Base-by-base conservation (phyloP, 108 stramenopile species). In the Seminavis robusta region DNA sequence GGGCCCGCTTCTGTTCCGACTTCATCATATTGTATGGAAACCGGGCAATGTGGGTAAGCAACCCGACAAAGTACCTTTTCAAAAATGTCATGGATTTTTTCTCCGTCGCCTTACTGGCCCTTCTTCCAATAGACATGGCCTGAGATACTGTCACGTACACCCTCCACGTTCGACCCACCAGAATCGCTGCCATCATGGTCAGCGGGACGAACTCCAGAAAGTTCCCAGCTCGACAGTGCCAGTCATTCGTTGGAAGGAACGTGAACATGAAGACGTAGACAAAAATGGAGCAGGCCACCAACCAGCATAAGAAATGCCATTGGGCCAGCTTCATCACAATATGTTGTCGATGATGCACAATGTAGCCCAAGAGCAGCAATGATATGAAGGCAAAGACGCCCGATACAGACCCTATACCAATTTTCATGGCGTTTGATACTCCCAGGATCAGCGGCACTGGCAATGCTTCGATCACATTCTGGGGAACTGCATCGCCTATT, bases 161-260 rank as follows among this genome's bases (percentile, higher is more conserved):
- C 7, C 69, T 43, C 61, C 61, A 70, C 20, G 63, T 20, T 39
- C 69, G 52, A 5, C 61, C 69, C 1, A 62, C 61, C 34, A 70
- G 25, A 41, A 63, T 62, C 17, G 53, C 27, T 32, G 41, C 49
- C 47, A 62, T 56, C 33, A 56, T 24, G 10, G 69, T 47, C 23
- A 44, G 11, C 4, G 69, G 69, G 25, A 70, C 17, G n/a, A 49
- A n/a, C 11, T 56, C 30, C 17, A 70, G 46, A 7, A 31, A 30
- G 19, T 43, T 42, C 24, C 42, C 33, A 9, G 49, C 16, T 23
- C 16, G 24, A 4, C 65, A 67, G 42, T 28, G 41, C 16, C 19
- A 20, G 26, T 59, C 50, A 7, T 52, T 38, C 37, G 21, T 37
- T 1, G 56, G 56, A 47, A 67, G 7, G 21, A 51, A 30, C 15